Percentiles rank a stretch among this genome's conserved stretches.
Conservation (phyloP, 345 rosid species). For the Moricandia moricandioides region DNA sequence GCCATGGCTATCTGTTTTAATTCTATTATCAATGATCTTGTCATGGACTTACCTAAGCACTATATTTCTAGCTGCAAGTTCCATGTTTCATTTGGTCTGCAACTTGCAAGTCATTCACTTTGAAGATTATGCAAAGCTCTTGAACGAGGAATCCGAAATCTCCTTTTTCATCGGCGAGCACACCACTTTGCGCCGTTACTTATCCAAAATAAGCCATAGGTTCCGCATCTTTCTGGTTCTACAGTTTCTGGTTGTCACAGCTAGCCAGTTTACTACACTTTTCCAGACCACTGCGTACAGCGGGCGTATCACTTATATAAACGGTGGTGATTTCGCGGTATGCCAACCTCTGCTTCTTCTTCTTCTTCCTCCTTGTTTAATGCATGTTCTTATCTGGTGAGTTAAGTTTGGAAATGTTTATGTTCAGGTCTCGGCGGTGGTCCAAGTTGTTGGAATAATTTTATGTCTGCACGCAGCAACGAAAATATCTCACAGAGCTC, state of each 20-base stretch:
- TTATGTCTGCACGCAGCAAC: slow-evolving; percentile 91
- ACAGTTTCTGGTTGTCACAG: slow-evolving; percentile 70
- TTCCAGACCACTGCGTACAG: slow-evolving; percentile 71
- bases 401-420: slow-evolving; percentile 7
- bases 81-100: slow-evolving; percentile 82
- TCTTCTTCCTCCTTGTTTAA: not conserved
- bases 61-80: slow-evolving; percentile 60
- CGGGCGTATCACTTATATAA: slow-evolving; percentile 58
- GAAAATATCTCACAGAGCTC: slow-evolving; percentile 89
- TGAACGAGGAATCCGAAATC: not conserved
- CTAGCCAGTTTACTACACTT: slow-evolving; percentile 69
- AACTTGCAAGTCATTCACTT: slow-evolving; percentile 91
- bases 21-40: slow-evolving; percentile 49
- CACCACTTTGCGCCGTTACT: slow-evolving; percentile 62
- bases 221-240: slow-evolving; percentile 83
- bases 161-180: slow-evolving; percentile 62
- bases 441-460: slow-evolving; percentile 80
- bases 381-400: not conserved
- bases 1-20: slow-evolving; percentile 63
- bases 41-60: slow-evolving; percentile 66
- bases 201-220: slow-evolving; percentile 94
- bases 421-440: slow-evolving; percentile 67
- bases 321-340: slow-evolving; percentile 91
- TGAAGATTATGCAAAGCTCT: slow-evolving; percentile 27
- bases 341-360: slow-evolving; percentile 29